Percentiles rank a stretch among this genome's conserved stretches.
Evolutionary conservation across 2,329 filamentous ascomycete species (phyloP).

Genomic region (Fusarium goolgardi): DNA sequence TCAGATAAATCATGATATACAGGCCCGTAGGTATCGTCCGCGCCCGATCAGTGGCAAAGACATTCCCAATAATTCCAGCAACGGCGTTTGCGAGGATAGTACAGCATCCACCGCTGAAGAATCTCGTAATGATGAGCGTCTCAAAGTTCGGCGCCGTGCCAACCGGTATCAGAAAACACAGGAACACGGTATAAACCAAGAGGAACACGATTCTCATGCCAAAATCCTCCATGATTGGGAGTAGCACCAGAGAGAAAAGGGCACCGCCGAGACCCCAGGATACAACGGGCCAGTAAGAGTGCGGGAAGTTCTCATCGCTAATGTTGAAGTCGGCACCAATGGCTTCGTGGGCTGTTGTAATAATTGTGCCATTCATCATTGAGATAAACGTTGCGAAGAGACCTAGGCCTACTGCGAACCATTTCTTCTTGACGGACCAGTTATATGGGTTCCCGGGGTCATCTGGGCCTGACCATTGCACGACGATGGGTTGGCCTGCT

Average conservation of each 20-base stretch:
- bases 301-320: conserved; percentile 21
- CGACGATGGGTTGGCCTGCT: conserved; percentile 8
- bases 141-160: conserved; percentile 23
- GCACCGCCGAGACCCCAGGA: conserved; percentile 29
- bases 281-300: conserved; percentile 34
- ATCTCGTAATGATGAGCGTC: conserved; percentile 22
- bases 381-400: conserved; percentile 30
- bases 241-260: conserved; percentile 13
- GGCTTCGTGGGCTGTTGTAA: conserved; percentile 25
- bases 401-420: conserved; percentile 19
- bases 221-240: conserved; percentile 34
- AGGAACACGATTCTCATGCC: conserved; percentile 30
- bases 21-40: conserved; percentile 19
- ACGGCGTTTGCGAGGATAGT: conserved; percentile 17
- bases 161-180: conserved; percentile 24
- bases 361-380: conserved; percentile 37
- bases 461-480: conserved; percentile 18
- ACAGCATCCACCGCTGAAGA: conserved; percentile 31
- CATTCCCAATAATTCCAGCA: conserved; percentile 12
- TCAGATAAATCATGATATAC: conserved; percentile 33
- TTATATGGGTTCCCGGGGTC: conserved; percentile 29
- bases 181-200: conserved; percentile 8
- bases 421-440: conserved; percentile 31
- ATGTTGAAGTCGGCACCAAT: conserved; percentile 21
- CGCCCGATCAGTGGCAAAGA: conserved; percentile 18